These are phyloP conservation scores for Aspergillus melleus DNA, from an alignment of 2,329 filamentous ascomycete genomes.

Conservation along the genomic window DNA sequence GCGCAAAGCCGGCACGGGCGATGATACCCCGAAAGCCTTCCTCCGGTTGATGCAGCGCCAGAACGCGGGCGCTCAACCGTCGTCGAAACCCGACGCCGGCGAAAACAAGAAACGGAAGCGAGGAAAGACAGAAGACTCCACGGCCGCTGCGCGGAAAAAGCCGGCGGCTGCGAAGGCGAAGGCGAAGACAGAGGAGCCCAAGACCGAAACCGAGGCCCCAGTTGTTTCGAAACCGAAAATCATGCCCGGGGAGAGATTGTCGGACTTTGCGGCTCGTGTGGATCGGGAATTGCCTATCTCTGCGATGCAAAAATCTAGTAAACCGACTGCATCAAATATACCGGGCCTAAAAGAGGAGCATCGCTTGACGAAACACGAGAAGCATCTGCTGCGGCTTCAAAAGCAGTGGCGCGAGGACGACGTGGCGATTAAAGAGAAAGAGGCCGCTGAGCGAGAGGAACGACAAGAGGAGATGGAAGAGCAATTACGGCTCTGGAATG, in stretches of 20 bases:
- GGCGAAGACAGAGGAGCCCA: constrained; percentile 6
- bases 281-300: constrained; percentile 78
- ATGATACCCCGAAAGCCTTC: constrained; percentile 90
- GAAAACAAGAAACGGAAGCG: constrained; percentile 53
- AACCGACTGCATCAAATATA: constrained; percentile 22
- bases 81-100: constrained; percentile 65
- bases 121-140: constrained; percentile 21
- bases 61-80: constrained; percentile 53
- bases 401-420: constrained; percentile 59
- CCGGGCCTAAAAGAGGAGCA: constrained; percentile 49
- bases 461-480: constrained; percentile 63
- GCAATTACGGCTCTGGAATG: constrained; percentile 63
- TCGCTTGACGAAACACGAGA: constrained; percentile 78
- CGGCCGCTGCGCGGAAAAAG: constrained; percentile 21
- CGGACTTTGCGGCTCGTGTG: constrained; percentile 79
- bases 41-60: constrained; percentile 77
- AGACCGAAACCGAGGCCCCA: constrained; percentile 16
- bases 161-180: constrained; percentile 8
- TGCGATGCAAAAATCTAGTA: constrained; percentile 62
- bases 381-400: constrained; percentile 66
- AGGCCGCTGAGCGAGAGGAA: constrained; percentile 73
- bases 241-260: constrained; percentile 76
- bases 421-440: constrained; percentile 63
- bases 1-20: constrained; percentile 44
- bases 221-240: constrained; percentile 67